These are phyloP conservation scores for Ceratocystis cubensis DNA, from an alignment of 2,329 filamentous ascomycete species.

Conservation along the genomic window DNA sequence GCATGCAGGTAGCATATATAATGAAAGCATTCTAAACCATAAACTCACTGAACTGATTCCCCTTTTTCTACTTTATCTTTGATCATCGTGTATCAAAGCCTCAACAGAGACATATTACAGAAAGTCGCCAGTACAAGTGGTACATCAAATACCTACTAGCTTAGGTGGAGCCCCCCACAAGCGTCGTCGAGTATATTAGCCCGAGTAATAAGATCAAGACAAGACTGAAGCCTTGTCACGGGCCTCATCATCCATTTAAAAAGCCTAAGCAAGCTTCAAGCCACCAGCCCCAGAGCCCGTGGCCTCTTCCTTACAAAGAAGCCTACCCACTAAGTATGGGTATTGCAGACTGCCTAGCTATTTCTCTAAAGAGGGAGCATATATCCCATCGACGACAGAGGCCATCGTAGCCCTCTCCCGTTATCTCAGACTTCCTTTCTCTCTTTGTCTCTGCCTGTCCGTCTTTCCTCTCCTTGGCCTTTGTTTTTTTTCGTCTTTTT, in stretches of 20 bases:
- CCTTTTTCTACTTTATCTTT: no score
- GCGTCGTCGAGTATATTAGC: not conserved
- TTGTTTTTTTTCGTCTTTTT: not conserved
- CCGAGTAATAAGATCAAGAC: no score
- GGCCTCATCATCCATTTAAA: not conserved
- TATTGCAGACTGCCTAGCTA: not conserved
- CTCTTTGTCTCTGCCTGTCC: not conserved
- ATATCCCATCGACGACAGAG: not conserved
- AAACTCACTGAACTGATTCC: no score
- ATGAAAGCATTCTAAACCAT: no score
- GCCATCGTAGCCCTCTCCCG: not conserved
- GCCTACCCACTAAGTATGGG: not conserved
- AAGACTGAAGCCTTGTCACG: not conserved
- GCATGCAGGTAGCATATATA: not conserved
- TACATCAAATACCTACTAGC: not conserved
- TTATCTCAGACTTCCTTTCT: not conserved
- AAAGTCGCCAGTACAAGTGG: not conserved
- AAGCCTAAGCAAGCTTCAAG: not conserved
- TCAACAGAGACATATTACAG: not conserved
- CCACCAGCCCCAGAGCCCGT: conserved; percentile 10
- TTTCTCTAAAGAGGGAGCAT: not conserved
- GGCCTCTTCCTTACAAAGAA: conserved; percentile 16
- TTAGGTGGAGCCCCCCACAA: not conserved
- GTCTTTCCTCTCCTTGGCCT: not conserved
- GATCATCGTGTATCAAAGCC: no score